These are phyloP conservation scores for Chrysosporium queenslandicum DNA, from an alignment of 2,329 filamentous ascomycete genomes.

Conservation along the genomic window DNA sequence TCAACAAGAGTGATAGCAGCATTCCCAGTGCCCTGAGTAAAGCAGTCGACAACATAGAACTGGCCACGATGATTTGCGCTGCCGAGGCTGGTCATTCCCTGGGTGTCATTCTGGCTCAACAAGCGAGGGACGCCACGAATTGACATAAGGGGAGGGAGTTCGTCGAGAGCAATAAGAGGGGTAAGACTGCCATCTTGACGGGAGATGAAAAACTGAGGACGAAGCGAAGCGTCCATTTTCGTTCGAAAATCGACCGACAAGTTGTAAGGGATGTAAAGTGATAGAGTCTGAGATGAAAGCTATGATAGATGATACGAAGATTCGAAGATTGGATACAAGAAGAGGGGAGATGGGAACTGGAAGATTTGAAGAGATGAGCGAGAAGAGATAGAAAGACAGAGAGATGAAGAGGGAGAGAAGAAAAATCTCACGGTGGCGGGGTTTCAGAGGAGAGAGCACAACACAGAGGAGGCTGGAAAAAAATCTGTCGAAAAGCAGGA, in stretches of 20 bases:
- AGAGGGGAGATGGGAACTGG: background rate
- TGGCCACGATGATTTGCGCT: slow-evolving; percentile 25
- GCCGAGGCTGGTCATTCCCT: slow-evolving; percentile 38
- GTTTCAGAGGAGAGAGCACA: slow-evolving; percentile 4
- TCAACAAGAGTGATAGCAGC: background rate
- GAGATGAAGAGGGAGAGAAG: background rate
- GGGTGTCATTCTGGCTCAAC: slow-evolving; percentile 30
- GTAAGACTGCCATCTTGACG: slow-evolving; percentile 34
- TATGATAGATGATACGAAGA: too few relatives aligned
- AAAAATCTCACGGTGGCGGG: background rate
- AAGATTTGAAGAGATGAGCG: background rate
- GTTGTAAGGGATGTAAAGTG: background rate
- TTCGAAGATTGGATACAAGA: background rate
- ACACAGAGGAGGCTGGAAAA: background rate
- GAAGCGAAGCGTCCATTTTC: slow-evolving; percentile 19
- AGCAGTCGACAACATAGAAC: slow-evolving; percentile 30
- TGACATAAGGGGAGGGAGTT: slow-evolving; percentile 32
- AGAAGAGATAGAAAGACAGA: background rate
- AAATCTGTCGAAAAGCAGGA: slow-evolving; percentile 1
- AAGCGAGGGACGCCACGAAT: slow-evolving; percentile 32
- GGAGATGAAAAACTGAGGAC: slow-evolving; percentile 35
- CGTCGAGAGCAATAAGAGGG: slow-evolving; percentile 39
- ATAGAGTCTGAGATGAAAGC: background rate
- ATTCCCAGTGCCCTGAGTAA: slow-evolving; percentile 6
- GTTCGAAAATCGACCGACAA: background rate